Conservation (phyloP, 2,329 filamentous ascomycete species). For the Cadophora luteo-olivacea region DNA sequence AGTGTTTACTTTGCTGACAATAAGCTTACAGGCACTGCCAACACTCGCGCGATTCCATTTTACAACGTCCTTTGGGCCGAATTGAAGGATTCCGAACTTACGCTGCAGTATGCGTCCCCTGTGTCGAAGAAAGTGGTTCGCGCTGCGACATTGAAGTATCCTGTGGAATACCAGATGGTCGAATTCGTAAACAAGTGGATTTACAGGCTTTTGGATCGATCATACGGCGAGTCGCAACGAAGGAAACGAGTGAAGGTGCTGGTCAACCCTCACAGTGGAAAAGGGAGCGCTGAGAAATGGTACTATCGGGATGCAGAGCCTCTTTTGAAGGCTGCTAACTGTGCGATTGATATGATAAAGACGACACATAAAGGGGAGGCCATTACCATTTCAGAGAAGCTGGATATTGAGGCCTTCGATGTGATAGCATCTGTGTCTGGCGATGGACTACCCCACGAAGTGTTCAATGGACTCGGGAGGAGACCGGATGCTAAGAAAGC, state of each 20-base stretch:
- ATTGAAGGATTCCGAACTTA: slow-evolving; percentile 63
- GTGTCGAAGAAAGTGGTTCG: slow-evolving; percentile 65
- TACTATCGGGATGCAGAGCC: slow-evolving; percentile 81
- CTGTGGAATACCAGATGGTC: slow-evolving; percentile 49
- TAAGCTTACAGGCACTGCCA: slow-evolving; percentile 37
- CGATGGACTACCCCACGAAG: slow-evolving; percentile 89
- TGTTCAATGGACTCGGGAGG: slow-evolving; percentile 89
- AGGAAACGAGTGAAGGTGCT: slow-evolving; percentile 85
- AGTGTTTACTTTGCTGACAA: slow-evolving; percentile 30
- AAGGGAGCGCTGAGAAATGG: slow-evolving; percentile 74
- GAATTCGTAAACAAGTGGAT: slow-evolving; percentile 58
- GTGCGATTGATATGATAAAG: slow-evolving; percentile 74
- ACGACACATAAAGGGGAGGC: slow-evolving; percentile 81
- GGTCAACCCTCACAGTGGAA: slow-evolving; percentile 89
- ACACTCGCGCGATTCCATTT: slow-evolving; percentile 67
- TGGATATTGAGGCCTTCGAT: slow-evolving; percentile 84
- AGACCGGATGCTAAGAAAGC: slow-evolving; percentile 77
- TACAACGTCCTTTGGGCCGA: slow-evolving; percentile 88
- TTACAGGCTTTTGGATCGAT: slow-evolving; percentile 66
- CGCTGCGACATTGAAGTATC: slow-evolving; percentile 66
- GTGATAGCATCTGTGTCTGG: slow-evolving; percentile 89
- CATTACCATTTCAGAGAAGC: slow-evolving; percentile 72
- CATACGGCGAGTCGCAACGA: slow-evolving; percentile 73
- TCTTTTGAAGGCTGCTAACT: slow-evolving; percentile 81
- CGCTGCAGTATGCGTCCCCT: slow-evolving; percentile 74